Conservation (phyloP, 345 rosid species). For the Nephelium lappaceum region DNA sequence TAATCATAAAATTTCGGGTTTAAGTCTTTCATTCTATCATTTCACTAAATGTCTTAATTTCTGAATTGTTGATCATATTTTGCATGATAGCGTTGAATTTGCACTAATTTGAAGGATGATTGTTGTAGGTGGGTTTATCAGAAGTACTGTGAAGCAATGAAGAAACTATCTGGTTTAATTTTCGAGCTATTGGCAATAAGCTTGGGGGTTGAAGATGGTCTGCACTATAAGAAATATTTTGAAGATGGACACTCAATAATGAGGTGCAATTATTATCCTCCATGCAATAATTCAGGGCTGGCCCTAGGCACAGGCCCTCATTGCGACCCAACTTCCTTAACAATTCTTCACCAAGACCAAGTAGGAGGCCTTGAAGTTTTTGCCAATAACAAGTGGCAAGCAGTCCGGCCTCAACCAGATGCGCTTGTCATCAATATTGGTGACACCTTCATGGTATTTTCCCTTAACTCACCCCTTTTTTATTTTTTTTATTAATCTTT, state of each 20-base stretch:
- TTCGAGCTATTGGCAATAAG: constrained; percentile 57
- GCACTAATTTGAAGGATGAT: neutral
- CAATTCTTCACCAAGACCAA: constrained; percentile 85
- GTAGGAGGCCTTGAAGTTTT: constrained; percentile 83
- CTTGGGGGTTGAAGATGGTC: constrained; percentile 44
- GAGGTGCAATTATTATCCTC: constrained; percentile 70
- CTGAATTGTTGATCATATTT: too few relatives aligned
- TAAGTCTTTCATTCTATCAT: too few relatives aligned
- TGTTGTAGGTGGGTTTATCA: constrained; percentile 48
- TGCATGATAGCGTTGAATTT: too few relatives aligned
- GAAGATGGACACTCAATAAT: constrained; percentile 66
- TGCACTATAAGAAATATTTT: constrained; percentile 37
- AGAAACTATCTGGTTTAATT: constrained; percentile 34
- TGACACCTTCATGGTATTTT: constrained; percentile 71
- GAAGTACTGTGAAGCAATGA: constrained; percentile 54
- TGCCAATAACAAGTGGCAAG: constrained; percentile 57
- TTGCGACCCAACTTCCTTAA: constrained; percentile 73
- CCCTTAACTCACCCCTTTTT: neutral
- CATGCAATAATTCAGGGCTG: constrained; percentile 55
- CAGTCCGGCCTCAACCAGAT: constrained; percentile 56
- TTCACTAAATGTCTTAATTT: too few relatives aligned
- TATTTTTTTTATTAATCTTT: neutral
- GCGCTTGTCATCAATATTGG: constrained; percentile 77
- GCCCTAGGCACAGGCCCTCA: constrained; percentile 95
- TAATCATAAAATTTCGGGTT: too few relatives aligned